phyloP scores from a whole-genome alignment of 31 red algal genomes.

The Pterothamnion heteromorphum region DNA sequence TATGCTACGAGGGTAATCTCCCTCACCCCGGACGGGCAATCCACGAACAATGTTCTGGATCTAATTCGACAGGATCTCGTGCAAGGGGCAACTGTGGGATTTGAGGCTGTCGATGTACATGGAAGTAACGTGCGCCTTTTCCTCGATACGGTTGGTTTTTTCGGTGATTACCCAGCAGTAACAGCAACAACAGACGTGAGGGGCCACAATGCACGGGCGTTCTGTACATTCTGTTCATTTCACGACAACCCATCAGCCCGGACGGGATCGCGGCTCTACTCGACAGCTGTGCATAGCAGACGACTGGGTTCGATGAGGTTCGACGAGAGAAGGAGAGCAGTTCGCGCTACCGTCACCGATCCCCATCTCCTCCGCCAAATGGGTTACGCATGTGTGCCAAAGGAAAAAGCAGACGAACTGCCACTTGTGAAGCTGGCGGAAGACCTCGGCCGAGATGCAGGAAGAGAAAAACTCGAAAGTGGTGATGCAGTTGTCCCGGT shows the following conservation, averaged over 20 bases:
- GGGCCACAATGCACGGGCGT: no score
- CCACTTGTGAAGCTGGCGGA: not conserved
- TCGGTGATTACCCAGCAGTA: not conserved
- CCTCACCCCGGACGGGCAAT: no score
- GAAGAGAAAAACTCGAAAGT: not conserved
- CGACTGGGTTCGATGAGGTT: not conserved
- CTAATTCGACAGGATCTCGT: no score
- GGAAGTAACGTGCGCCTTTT: not conserved
- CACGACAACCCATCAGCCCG: not conserved
- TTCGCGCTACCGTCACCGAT: not conserved
- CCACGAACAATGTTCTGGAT: no score
- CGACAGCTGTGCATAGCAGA: not conserved
- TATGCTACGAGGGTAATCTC: not conserved
- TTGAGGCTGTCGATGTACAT: not conserved
- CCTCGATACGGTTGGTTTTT: no score
- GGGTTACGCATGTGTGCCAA: not conserved
- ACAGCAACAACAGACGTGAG: not conserved
- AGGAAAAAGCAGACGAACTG: not conserved
- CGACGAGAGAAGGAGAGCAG: no score
- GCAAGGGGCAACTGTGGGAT: not conserved
- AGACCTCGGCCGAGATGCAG: not conserved
- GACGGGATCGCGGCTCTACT: not conserved
- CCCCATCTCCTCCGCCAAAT: not conserved
- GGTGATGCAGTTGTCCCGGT: not conserved
- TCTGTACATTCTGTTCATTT: not conserved